Conservation (phyloP, 1,284 basidiomycete species). For the Cerioporus squamosus region DNA sequence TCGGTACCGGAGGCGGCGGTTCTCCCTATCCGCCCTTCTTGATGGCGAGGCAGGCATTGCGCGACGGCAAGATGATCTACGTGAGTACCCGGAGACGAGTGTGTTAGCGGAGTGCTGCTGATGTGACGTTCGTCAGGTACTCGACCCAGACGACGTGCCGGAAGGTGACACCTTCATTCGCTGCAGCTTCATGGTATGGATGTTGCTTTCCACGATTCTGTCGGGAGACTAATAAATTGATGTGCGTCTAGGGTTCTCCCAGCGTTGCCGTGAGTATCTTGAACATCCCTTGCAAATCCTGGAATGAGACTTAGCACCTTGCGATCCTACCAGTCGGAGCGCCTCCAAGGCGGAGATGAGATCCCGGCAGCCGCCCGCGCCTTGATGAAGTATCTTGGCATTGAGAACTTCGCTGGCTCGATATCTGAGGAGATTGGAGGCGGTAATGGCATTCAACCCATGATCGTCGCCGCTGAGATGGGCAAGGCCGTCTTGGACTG, state of each 20-base stretch:
- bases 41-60: slow-evolving; percentile 50
- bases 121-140: slow-evolving; percentile 19
- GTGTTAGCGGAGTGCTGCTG: not conserved
- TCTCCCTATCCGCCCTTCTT: slow-evolving; percentile 53
- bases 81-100: slow-evolving; percentile 30
- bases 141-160: slow-evolving; percentile 31
- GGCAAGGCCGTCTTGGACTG: slow-evolving; percentile 34
- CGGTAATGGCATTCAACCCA: slow-evolving; percentile 58
- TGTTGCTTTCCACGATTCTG: slow-evolving; percentile 29
- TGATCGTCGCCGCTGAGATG: slow-evolving; percentile 46
- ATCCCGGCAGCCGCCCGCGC: slow-evolving; percentile 33
- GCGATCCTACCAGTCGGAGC: slow-evolving; percentile 26
- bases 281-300: not conserved
- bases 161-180: slow-evolving; percentile 34
- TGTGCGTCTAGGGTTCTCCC: slow-evolving; percentile 44
- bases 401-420: slow-evolving; percentile 35
- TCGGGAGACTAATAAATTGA: not conserved
- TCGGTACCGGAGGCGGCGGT: slow-evolving; percentile 60
- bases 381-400: slow-evolving; percentile 31
- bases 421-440: slow-evolving; percentile 62
- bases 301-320: not conserved
- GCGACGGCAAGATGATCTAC: slow-evolving; percentile 47
- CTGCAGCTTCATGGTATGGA: slow-evolving; percentile 42
- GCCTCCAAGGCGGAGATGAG: slow-evolving; percentile 39
- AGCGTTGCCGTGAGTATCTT: slow-evolving; percentile 40